phyloP scores from a whole-genome alignment of 257 asterid species.

The Plantago elongata region DNA sequence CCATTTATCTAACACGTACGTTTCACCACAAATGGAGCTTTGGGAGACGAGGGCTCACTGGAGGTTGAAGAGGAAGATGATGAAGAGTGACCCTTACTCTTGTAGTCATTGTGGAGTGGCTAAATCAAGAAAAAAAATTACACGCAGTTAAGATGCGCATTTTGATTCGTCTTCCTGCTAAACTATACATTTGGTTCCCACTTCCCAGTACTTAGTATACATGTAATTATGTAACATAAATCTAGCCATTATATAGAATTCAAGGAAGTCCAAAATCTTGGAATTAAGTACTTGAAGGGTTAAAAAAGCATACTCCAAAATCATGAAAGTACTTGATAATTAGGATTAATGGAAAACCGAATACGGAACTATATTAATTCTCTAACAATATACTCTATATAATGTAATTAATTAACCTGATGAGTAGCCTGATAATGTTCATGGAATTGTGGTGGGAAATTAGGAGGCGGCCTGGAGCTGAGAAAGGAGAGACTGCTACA shows the following conservation, averaged over 20 bases:
- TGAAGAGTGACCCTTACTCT: constrained; percentile 50
- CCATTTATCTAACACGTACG: constrained; percentile 35
- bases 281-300: too few relatives aligned
- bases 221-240: too few relatives aligned
- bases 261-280: too few relatives aligned
- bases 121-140: constrained; percentile 11
- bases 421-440: constrained; percentile 48
- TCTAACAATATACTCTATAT: too few relatives aligned
- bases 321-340: too few relatives aligned
- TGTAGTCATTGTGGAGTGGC: constrained; percentile 54
- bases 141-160: not conserved
- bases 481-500: constrained; percentile 91
- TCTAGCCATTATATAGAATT: too few relatives aligned
- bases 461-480: constrained; percentile 53
- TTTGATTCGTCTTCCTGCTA: too few relatives aligned
- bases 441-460: constrained; percentile 50
- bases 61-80: constrained; percentile 64
- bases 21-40: constrained; percentile 86
- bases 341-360: too few relatives aligned
- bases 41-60: constrained; percentile 58
- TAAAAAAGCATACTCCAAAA: too few relatives aligned
- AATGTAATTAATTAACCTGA: constrained; percentile 14
- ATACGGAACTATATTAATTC: too few relatives aligned
- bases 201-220: too few relatives aligned
- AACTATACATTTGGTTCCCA: too few relatives aligned